These are phyloP conservation scores for Microsporum audouinii DNA, from an alignment of 2,329 filamentous ascomycete species.

Conservation along the genomic window DNA sequence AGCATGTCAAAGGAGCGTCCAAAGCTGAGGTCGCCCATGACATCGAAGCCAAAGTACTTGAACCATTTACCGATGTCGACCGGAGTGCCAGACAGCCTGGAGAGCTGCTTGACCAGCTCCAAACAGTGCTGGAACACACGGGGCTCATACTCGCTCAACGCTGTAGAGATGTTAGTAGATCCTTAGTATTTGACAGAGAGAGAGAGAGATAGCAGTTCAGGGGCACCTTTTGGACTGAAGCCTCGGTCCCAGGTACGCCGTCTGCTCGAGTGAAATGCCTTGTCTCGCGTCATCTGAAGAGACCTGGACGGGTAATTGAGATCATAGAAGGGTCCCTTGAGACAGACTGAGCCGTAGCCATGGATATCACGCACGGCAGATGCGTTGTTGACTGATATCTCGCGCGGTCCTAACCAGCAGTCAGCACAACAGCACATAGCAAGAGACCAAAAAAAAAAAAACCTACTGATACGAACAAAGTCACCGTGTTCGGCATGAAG, in stretches of 20 bases:
- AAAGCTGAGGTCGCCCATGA: slow-evolving; percentile 31
- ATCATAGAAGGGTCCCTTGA: slow-evolving; percentile 22
- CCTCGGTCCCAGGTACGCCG: slow-evolving; percentile 23
- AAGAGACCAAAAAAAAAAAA: background rate
- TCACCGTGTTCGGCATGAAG: slow-evolving; percentile 21
- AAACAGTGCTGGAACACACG: slow-evolving; percentile 7
- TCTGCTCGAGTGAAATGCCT: slow-evolving; percentile 15
- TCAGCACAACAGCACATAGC: background rate
- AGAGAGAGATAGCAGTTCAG: background rate
- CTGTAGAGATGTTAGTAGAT: background rate
- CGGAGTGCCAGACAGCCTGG: slow-evolving; percentile 2
- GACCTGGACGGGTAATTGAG: slow-evolving; percentile 15
- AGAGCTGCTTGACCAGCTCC: slow-evolving; percentile 6
- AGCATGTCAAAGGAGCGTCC: slow-evolving; percentile 30
- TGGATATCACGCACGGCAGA: slow-evolving; percentile 13
- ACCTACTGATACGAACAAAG: slow-evolving; percentile 21
- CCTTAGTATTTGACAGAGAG: background rate
- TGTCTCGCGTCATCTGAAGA: slow-evolving; percentile 17
- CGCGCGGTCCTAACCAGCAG: slow-evolving; percentile 12
- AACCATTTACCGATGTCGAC: slow-evolving; percentile 15
- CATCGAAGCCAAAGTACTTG: slow-evolving; percentile 20
- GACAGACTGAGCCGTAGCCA: slow-evolving; percentile 14
- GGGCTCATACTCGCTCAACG: slow-evolving; percentile 10
- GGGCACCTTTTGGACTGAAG: slow-evolving; percentile 22
- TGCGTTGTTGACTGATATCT: slow-evolving; percentile 16